phyloP scores from a whole-genome alignment of 2,329 filamentous ascomycete species.

The Trichoderma sp. region DNA sequence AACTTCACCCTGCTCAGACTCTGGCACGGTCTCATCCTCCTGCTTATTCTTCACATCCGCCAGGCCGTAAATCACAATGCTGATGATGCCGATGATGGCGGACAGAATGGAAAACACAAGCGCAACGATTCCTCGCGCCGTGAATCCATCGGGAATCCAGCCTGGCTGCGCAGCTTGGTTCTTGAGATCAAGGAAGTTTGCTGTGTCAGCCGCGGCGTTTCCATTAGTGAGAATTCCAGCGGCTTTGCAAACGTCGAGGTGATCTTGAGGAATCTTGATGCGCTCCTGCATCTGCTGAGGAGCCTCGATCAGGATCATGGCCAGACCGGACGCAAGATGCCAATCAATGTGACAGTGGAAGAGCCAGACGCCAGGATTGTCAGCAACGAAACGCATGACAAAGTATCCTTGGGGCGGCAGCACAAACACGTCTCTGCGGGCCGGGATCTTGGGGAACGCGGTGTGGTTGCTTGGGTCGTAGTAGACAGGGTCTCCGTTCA shows the following conservation, averaged over 20 bases:
- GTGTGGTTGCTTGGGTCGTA: constrained; percentile 21
- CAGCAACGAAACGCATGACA: constrained; percentile 48
- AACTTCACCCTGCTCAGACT: not conserved
- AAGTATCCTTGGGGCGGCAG: constrained; percentile 44
- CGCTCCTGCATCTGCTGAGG: constrained; percentile 18
- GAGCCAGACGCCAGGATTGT: constrained; percentile 34
- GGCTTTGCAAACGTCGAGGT: constrained; percentile 12
- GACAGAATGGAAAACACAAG: constrained; percentile 16
- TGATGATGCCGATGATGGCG: constrained; percentile 4
- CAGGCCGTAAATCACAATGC: constrained; percentile 14
- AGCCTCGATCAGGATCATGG: constrained; percentile 19
- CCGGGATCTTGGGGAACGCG: constrained; percentile 34
- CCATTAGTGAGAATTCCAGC: constrained; percentile 1
- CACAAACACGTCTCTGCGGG: constrained; percentile 51
- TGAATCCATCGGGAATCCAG: constrained; percentile 14
- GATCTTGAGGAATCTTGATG: constrained; percentile 10
- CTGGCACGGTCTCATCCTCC: not conserved
- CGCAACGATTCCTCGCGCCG: constrained; percentile 11
- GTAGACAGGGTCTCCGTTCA: constrained; percentile 6
- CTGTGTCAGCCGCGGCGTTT: constrained; percentile 10
- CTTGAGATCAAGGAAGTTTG: constrained; percentile 11
- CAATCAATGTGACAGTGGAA: constrained; percentile 51
- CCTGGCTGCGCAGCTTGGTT: constrained; percentile 2
- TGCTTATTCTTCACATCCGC: constrained; percentile 15
- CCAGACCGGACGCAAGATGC: constrained; percentile 33